Evolutionary conservation across 768 basidiomycete species (phyloP).

Genomic region (Kwoniella bestiolae): DNA sequence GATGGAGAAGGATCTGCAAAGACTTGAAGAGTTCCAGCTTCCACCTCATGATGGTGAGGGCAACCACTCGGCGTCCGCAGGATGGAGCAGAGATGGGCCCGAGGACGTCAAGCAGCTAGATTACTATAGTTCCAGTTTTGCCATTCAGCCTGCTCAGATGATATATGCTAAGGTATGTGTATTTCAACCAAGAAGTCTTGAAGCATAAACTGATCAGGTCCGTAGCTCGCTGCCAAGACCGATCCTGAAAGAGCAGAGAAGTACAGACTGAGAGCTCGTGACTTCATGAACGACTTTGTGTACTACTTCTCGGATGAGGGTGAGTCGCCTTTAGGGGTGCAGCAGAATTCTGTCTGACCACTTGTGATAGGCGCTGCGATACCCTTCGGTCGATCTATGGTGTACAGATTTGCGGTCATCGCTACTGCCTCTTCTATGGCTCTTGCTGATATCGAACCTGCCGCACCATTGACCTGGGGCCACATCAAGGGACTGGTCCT

Average conservation of each 20-base stretch:
- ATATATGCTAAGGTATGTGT: slow-evolving; percentile 65
- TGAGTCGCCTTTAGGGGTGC: slow-evolving; percentile 44
- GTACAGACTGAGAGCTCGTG: slow-evolving; percentile 67
- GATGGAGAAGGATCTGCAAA: slow-evolving; percentile 74
- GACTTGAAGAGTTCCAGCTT: slow-evolving; percentile 79
- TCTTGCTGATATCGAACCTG: slow-evolving; percentile 71
- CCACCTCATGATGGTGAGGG: slow-evolving; percentile 34
- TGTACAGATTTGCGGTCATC: slow-evolving; percentile 78
- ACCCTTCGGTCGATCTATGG: slow-evolving; percentile 75
- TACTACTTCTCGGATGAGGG: slow-evolving; percentile 77
- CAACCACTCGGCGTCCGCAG: slow-evolving; percentile 60
- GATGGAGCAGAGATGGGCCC: slow-evolving; percentile 78
- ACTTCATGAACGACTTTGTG: slow-evolving; percentile 72
- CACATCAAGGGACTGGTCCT: slow-evolving; percentile 73
- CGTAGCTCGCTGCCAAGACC: slow-evolving; percentile 63
- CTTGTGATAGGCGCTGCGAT: slow-evolving; percentile 66
- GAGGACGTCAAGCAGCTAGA: slow-evolving; percentile 78
- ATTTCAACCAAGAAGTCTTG: background rate
- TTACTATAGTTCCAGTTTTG: slow-evolving; percentile 78
- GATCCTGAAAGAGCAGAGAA: slow-evolving; percentile 70
- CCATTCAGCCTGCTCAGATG: slow-evolving; percentile 75
- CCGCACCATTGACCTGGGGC: slow-evolving; percentile 71
- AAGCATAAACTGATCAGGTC: background rate
- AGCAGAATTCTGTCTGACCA: background rate
- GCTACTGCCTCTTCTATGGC: slow-evolving; percentile 77